Evolutionary conservation across 345 rosid species (phyloP).

Genomic region (Populus nigra): DNA sequence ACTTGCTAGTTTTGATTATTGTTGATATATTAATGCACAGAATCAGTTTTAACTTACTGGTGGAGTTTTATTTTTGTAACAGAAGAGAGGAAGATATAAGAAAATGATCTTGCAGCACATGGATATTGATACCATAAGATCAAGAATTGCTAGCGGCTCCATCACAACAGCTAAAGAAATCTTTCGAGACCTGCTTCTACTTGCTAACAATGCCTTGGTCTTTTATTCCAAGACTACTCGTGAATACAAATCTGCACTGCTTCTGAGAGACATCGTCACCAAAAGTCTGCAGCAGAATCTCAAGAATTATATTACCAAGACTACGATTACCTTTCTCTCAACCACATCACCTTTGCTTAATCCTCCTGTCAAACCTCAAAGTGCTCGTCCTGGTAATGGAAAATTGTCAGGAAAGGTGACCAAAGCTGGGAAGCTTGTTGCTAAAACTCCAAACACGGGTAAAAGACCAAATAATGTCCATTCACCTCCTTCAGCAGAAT

Average conservation of each 20-base stretch:
- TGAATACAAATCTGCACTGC: conserved; percentile 68
- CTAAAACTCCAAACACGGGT: conserved; percentile 31
- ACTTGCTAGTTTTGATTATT: background rate
- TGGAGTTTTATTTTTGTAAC: conserved; percentile 14
- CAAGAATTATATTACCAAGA: conserved; percentile 28
- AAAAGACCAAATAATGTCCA: conserved; percentile 25
- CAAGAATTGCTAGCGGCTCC: conserved; percentile 45
- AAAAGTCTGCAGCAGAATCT: conserved; percentile 45
- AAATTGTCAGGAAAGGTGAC: conserved; percentile 25
- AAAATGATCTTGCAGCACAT: conserved; percentile 64
- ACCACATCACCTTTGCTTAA: conserved; percentile 26
- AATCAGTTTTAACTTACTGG: conserved; percentile 13
- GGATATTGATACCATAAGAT: conserved; percentile 69
- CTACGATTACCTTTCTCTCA: conserved; percentile 21
- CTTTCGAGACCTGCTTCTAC: conserved; percentile 63
- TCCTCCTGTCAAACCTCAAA: conserved; percentile 45
- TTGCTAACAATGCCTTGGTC: conserved; percentile 70
- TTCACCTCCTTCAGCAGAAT: conserved; percentile 41
- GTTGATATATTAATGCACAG: background rate
- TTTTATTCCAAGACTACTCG: conserved; percentile 78
- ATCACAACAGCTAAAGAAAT: conserved; percentile 55
- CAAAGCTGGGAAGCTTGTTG: conserved; percentile 16
- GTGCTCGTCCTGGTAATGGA: conserved; percentile 23
- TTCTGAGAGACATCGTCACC: conserved; percentile 54
- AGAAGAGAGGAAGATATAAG: conserved; percentile 92